Evolutionary conservation across 306 rosid species (phyloP), one percentile per base, ranked within the genome.

Genomic region (Fagus sylvatica): DNA sequence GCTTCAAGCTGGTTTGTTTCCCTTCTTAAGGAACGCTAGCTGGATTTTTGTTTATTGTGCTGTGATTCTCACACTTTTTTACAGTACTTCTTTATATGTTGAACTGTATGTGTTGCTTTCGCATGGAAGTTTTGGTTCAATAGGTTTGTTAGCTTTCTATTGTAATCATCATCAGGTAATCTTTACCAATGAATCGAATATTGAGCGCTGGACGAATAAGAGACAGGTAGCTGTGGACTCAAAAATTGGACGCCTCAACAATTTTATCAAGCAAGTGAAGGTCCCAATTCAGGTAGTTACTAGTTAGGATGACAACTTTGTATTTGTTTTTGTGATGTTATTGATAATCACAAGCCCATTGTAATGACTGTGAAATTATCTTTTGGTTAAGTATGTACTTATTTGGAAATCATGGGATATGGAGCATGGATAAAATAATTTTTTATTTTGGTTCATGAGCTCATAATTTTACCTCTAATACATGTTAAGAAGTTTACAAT

Each of bases 151-250:
- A 62, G 33, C 41, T 55, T 28, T 55, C 46, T 72, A 32, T 53
- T 82, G 34, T 53, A 62, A 66, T 62, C 49, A 65, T 73, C 10
- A 40, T 62, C 74, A 95, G 98, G 98, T 95, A 75, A 88, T 95
- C 79, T 95, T 92, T 78, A 95, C 98, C 40, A 95, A 95, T 73
- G 98, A 95, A 86, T 84, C 98, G 80, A 95, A 95, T 85, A 95
- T 95, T 69, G 98, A 95, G 69, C 94, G 96, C 74, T 92, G 98
- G 98, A 95, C 89, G 78, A 92, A 95, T 2, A 88, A 84, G 86
- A 91, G 98, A 83, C 98, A 95, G 79, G 84, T 36, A 16, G 97
- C 98, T 0, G 97, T 95, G 78, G 98, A 95, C 89, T 92, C 98
- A 66, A 95, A 95, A 88, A 76, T 92, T 73, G 98, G 98, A 17